Evolutionary conservation across 1,284 basidiomycete genomes (phyloP), one percentile per base, ranked within the genome.

Genomic region (Heimioporus retisporus): DNA sequence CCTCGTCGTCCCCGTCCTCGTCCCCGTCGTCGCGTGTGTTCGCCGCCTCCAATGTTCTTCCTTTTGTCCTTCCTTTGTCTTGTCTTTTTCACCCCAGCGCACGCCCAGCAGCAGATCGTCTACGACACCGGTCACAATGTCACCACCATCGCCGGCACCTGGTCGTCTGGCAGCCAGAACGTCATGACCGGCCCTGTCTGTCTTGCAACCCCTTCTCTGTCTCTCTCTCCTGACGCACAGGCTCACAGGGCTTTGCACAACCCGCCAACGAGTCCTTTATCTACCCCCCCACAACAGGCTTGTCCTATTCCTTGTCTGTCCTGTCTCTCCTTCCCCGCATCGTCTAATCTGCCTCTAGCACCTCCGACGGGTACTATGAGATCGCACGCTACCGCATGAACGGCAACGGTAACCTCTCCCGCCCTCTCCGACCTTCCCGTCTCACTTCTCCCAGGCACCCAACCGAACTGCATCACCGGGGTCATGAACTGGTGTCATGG

Each of bases 401-500:
- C 51, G 82, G 90, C 65, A 98, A 97, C 80, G 95, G 93, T 93
- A 65, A 58, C 55, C 50, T 55, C 60, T 56, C 50, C 40, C 40
- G 56, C 55, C 46, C 43, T 31, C 46, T 46, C 48, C 63, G 35
- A 35, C 35, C 42, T 42, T 21, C 16, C 57, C 23, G 15, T 23
- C 60, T 43, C 53, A 4, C 43, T n/a, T 61, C 28, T 2, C 31
- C 74, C 40, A 94, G 93, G 89, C 55, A 83, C 91, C 8, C 80
- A 88, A 71, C 95, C 94, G 42, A 88, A 86, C 55, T 96, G 95
- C 79, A 96, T 97, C 73, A 91, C 90, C 31, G 96, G 93, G 35
- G 88, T 93, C 74, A 86, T 97, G 75, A 88, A 89, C 76, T 98
- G 94, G 93, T 89, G 89, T 71, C 96, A 98, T 79, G 96, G 96